Evolutionary conservation across 306 rosid genomes (phyloP).

Genomic region (Macrotyloma uniflorum): DNA sequence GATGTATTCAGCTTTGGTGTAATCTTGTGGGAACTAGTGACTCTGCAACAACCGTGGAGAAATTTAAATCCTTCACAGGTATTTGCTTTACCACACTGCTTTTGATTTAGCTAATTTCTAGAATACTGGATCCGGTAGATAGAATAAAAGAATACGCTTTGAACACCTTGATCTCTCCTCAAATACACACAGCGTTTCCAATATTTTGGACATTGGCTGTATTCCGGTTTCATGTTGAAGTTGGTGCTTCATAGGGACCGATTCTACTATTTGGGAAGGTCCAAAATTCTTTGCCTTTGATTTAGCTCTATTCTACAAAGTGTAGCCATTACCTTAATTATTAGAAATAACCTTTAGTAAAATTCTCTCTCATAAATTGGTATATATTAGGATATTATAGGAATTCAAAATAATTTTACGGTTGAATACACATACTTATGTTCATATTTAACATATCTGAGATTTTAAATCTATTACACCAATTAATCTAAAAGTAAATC

Average conservation of each 20-base stretch:
- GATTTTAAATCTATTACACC: too few relatives aligned
- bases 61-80: constrained; percentile 83
- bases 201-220: too few relatives aligned
- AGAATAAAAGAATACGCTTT: constrained; percentile 6
- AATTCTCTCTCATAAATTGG: background rate
- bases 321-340: background rate
- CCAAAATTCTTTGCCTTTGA: background rate
- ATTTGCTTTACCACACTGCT: constrained; percentile 24
- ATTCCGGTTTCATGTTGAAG: too few relatives aligned
- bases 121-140: background rate
- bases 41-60: constrained; percentile 92
- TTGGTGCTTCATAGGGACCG: too few relatives aligned
- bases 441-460: too few relatives aligned
- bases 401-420: too few relatives aligned
- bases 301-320: background rate
- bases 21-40: constrained; percentile 91
- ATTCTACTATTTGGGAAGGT: background rate
- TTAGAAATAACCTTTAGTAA: background rate
- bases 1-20: constrained; percentile 96
- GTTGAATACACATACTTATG: too few relatives aligned
- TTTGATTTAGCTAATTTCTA: constrained; percentile 12
- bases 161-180: background rate
- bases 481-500: too few relatives aligned
- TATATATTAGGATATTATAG: background rate
- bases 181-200: too few relatives aligned